Base-by-base conservation (phyloP, 495 filamentous ascomycete species). In the Aspergillus haitiensis region DNA sequence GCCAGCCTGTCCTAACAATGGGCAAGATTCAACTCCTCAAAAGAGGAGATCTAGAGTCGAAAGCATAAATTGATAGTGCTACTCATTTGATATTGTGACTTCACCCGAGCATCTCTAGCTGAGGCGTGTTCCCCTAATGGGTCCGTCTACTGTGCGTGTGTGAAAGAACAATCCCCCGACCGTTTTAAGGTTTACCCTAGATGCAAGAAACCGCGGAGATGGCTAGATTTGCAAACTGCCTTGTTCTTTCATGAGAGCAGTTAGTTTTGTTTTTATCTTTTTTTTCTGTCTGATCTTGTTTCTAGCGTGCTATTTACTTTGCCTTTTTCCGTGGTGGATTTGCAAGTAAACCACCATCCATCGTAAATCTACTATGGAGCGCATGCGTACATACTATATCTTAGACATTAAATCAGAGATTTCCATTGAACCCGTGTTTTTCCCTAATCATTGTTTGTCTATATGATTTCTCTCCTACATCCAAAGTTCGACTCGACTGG, bases 11-110 rank as follows among this genome's bases (percentile, higher is more conserved):
- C 27, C 60, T 76, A 27, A 65, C 70, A 9, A 72, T 76, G 66
- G 78, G 78, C 56, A 81, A 81, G 61, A 74, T 81, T 45, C 78
- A 81, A 56, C 69, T 81, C 39, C 68, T 81, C 40, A 79, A 75
- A 57, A 73, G 78, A 5, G 76, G 77, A 57, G 76, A 81, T 55
- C 13, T 76, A 58, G 75, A 76, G 55, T 58, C 64, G 55, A 65
- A 67, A 39, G 21, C 21, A 27, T 27, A 27, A 27, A 27, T 27
- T 27, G 21, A 27, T 27, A 1, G 21, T 27, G 21, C 21, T 27
- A 27, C 60, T 67, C 54, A 59, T 63, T 62, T 75, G 44, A 58
- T 58, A 51, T 35, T 44, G 37, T 35, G 15, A 11, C 16, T 10
- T 16, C 15, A 21, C 15, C 15, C 21, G 21, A 27, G 21, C 21